These are phyloP conservation scores for Arbutus unedo DNA, from an alignment of 148 eudicot genomes.

Conservation along the genomic window DNA sequence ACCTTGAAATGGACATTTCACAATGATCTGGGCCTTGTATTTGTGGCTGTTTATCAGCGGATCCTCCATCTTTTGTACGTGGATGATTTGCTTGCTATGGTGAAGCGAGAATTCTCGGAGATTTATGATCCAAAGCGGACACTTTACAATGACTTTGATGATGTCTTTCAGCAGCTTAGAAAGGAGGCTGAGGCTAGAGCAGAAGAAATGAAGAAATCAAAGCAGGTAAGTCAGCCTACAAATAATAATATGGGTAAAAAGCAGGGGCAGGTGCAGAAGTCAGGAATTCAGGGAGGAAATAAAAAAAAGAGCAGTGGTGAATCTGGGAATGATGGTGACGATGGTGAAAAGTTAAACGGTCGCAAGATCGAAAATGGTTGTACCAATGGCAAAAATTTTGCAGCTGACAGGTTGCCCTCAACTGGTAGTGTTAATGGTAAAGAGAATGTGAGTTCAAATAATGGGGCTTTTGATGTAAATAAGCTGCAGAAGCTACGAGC, in stretches of 20 bases:
- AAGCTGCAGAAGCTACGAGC: constrained; percentile 74
- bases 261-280: constrained; percentile 58
- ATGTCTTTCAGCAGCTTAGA: constrained; percentile 76
- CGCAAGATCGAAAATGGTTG: constrained; percentile 46
- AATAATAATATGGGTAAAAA: constrained; percentile 43
- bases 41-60: constrained; percentile 92
- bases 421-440: constrained; percentile 48
- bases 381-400: constrained; percentile 39
- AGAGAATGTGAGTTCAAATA: constrained; percentile 53
- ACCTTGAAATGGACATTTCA: constrained; percentile 96
- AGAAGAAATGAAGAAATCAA: constrained; percentile 80
- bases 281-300: constrained; percentile 51
- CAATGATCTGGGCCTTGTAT: constrained; percentile 91
- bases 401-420: constrained; percentile 23
- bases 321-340: constrained; percentile 47
- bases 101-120: constrained; percentile 74
- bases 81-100: constrained; percentile 88
- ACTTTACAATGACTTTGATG: constrained; percentile 74
- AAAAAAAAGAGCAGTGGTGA: constrained; percentile 63
- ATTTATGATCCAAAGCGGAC: constrained; percentile 74
- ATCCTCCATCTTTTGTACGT: constrained; percentile 85
- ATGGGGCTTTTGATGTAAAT: constrained; percentile 88
- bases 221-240: constrained; percentile 49
- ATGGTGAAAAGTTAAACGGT: constrained; percentile 40
- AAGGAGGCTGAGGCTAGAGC: constrained; percentile 92